These are phyloP conservation scores for Xylaria flabelliformis DNA, from an alignment of 495 filamentous ascomycete genomes.

Conservation along the genomic window DNA sequence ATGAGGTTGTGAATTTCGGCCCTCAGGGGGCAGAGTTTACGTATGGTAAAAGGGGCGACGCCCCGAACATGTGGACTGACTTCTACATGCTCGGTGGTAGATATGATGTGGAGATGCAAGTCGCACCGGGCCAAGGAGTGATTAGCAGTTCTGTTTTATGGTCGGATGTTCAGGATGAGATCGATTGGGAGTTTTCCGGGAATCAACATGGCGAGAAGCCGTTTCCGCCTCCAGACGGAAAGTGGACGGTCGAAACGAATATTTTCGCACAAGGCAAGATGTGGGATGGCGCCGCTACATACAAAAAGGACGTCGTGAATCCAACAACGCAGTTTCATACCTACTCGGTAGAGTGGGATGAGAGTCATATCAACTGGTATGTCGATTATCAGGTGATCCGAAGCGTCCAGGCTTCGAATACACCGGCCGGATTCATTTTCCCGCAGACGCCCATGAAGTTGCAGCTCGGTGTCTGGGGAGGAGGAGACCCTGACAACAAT, in stretches of 20 bases:
- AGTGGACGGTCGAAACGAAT: conserved; percentile 76
- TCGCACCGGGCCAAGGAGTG: conserved; percentile 72
- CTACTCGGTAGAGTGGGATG: conserved; percentile 88
- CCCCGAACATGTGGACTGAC: conserved; percentile 72
- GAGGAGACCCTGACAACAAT: conserved; percentile 66
- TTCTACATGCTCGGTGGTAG: conserved; percentile 83
- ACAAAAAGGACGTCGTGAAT: conserved; percentile 74
- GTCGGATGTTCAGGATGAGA: conserved; percentile 91
- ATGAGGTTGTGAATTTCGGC: conserved; percentile 52
- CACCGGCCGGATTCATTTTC: conserved; percentile 64
- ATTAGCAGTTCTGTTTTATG: conserved; percentile 85
- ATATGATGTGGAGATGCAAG: conserved; percentile 71
- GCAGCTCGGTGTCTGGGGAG: conserved; percentile 77
- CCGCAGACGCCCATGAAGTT: conserved; percentile 80
- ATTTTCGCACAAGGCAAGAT: conserved; percentile 88
- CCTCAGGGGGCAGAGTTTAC: conserved; percentile 74
- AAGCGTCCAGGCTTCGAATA: conserved; percentile 48
- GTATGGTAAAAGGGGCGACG: conserved; percentile 73
- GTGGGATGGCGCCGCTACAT: conserved; percentile 66
- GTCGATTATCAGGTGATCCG: conserved; percentile 77
- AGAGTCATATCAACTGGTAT: conserved; percentile 76
- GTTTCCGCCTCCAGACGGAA: conserved; percentile 39
- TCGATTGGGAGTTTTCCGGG: conserved; percentile 88
- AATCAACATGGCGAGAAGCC: conserved; percentile 58
- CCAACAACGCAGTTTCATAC: conserved; percentile 76